phyloP scores from a whole-genome alignment of 2,329 filamentous ascomycete genomes.

The Alternaria arborescens region DNA sequence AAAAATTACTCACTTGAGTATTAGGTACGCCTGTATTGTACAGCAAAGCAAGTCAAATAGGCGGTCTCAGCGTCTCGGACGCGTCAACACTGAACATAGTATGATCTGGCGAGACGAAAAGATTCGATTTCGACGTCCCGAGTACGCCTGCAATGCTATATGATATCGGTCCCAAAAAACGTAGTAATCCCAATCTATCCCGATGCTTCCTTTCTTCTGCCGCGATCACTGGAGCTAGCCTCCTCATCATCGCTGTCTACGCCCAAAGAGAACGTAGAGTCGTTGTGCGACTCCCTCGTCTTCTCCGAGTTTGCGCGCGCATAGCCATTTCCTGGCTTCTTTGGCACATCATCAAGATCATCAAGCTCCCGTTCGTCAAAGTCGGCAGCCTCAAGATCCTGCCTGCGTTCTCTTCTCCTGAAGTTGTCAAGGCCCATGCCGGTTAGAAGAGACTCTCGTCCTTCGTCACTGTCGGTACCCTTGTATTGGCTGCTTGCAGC shows the following conservation, averaged over 20 bases:
- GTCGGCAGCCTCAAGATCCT: conserved; percentile 68
- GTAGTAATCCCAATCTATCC: conserved; percentile 7
- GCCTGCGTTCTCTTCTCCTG: conserved; percentile 49
- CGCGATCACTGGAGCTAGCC: conserved; percentile 45
- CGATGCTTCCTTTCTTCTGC: conserved; percentile 42
- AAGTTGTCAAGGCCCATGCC: conserved; percentile 60
- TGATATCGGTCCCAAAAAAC: background rate
- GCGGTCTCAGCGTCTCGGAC: background rate
- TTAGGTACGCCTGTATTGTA: background rate
- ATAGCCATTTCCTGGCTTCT: conserved; percentile 37
- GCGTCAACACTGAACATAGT: background rate
- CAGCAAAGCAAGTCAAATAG: background rate
- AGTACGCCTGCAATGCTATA: conserved; percentile 2
- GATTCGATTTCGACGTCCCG: background rate
- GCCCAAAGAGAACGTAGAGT: conserved; percentile 59
- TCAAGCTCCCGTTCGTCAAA: conserved; percentile 70
- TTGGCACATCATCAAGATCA: conserved; percentile 54
- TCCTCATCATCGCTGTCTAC: conserved; percentile 53
- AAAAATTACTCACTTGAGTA: background rate
- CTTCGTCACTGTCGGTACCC: conserved; percentile 54
- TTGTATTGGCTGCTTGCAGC: conserved; percentile 53
- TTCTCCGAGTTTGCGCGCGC: conserved; percentile 35
- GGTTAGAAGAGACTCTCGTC: conserved; percentile 54
- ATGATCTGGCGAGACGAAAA: background rate
- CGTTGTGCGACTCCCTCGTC: conserved; percentile 43